Percentiles rank a stretch among this genome's conserved stretches.
These are phyloP conservation scores for Flammula alnicola DNA, from an alignment of 1,284 basidiomycete species.

Conservation along the genomic window DNA sequence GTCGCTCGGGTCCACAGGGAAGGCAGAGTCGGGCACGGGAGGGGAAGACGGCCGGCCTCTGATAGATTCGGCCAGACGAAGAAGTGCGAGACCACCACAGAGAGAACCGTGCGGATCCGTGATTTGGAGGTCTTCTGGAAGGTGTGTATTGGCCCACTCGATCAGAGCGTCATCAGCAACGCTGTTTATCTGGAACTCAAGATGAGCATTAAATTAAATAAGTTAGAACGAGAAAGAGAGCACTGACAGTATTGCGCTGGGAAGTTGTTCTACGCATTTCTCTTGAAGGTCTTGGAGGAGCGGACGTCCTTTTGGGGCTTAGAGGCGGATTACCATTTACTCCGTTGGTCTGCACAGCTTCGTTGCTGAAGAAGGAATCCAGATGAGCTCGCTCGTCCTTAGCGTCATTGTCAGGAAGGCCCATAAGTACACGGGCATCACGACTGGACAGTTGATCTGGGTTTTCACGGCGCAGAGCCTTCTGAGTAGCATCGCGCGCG, in stretches of 20 bases:
- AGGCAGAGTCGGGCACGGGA: conserved; percentile 78
- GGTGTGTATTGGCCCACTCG: conserved; percentile 85
- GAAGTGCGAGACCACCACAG: conserved; percentile 72
- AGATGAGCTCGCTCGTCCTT: conserved; percentile 51
- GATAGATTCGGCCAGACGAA: conserved; percentile 78
- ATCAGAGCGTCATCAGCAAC: conserved; percentile 61
- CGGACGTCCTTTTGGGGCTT: conserved; percentile 26
- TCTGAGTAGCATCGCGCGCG: conserved; percentile 87
- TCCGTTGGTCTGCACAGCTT: conserved; percentile 29
- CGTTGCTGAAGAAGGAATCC: conserved; percentile 60
- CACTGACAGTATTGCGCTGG: conserved; percentile 45
- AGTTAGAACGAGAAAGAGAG: no score
- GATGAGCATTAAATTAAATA: no score
- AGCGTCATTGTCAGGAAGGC: conserved; percentile 47
- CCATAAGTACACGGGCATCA: conserved; percentile 84
- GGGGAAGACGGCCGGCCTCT: conserved; percentile 70
- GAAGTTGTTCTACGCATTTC: conserved; percentile 55
- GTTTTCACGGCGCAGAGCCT: conserved; percentile 86
- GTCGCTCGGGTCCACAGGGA: conserved; percentile 68
- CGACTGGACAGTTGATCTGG: conserved; percentile 88
- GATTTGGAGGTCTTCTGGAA: conserved; percentile 74
- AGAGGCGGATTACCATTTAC: conserved; percentile 8
- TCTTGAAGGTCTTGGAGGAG: conserved; percentile 66
- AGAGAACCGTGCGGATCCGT: conserved; percentile 52
- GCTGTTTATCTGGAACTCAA: conserved; percentile 17